These are phyloP conservation scores for Hysterangium stoloniferum DNA, from an alignment of 768 basidiomycete species.

Conservation along the genomic window DNA sequence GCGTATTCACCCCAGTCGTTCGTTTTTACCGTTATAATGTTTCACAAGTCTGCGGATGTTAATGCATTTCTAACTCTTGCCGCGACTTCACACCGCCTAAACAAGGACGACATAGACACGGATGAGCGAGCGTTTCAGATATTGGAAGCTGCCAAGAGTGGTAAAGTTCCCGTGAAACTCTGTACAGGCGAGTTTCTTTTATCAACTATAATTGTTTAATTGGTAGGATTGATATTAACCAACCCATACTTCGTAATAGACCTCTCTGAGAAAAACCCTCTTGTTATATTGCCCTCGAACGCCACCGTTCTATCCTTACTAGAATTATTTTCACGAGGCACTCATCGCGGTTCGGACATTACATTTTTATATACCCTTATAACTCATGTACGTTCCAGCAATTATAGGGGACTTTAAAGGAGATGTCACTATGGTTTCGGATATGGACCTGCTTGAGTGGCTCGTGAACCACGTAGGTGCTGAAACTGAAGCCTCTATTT, in stretches of 20 bases:
- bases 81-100: constrained; percentile 65
- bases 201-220: no score
- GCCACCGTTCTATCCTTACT: constrained; percentile 59
- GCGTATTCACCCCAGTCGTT: constrained; percentile 18
- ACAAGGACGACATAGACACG: constrained; percentile 49
- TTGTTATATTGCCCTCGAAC: constrained; percentile 53
- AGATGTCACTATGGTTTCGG: constrained; percentile 63
- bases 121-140: constrained; percentile 60
- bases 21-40: neutral
- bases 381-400: neutral
- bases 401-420: constrained; percentile 42
- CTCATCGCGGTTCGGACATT: constrained; percentile 61
- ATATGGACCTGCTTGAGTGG: constrained; percentile 26
- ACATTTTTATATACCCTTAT: no score
- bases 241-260: constrained; percentile 40
- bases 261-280: constrained; percentile 78
- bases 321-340: constrained; percentile 58
- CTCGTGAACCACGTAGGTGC: constrained; percentile 14
- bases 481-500: neutral
- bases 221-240: no score
- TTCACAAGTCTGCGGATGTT: constrained; percentile 65
- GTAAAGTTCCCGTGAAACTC: constrained; percentile 63
- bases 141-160: constrained; percentile 60
- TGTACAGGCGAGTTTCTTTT: constrained; percentile 57
- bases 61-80: constrained; percentile 84